Percentiles rank a stretch among this genome's conserved stretches.
phyloP scores from a whole-genome alignment of 768 basidiomycete species.

The Leucocoprinus birnbaumii region DNA sequence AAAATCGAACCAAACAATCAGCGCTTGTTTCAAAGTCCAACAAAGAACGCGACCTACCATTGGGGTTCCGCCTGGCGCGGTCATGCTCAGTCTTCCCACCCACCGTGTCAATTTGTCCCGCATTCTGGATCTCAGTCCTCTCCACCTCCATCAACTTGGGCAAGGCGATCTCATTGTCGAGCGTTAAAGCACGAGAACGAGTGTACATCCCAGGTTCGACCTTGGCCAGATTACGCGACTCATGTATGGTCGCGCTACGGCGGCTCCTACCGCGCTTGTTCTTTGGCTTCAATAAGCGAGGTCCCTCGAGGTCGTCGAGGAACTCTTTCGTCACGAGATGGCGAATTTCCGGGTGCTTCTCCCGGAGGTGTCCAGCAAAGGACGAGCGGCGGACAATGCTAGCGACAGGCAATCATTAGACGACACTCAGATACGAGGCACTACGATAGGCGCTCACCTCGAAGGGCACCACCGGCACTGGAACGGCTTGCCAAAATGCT shows the following conservation, averaged over 20 bases:
- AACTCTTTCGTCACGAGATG: slow-evolving; percentile 23
- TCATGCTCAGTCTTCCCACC: not conserved
- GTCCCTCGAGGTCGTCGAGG: slow-evolving; percentile 25
- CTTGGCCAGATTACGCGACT: not conserved
- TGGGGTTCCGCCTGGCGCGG: not conserved
- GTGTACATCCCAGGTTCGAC: not conserved
- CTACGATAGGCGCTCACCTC: slow-evolving; percentile 29
- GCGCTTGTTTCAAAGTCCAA: not conserved
- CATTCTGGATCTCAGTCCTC: not conserved
- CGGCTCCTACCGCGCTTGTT: slow-evolving; percentile 13
- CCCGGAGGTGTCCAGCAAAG: slow-evolving; percentile 49
- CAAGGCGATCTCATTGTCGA: not conserved
- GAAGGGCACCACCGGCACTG: slow-evolving; percentile 50
- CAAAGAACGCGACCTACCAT: not conserved
- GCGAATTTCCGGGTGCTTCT: slow-evolving; percentile 35
- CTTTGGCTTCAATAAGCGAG: slow-evolving; percentile 19
- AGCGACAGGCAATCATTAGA: slow-evolving; percentile 6
- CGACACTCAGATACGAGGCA: not conserved
- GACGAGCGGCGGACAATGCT: slow-evolving; percentile 67
- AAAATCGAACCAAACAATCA: not conserved
- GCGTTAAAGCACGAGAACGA: not conserved
- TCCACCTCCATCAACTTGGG: not conserved
- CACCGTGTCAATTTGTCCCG: not conserved
- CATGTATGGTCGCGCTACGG: not conserved
- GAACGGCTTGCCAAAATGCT: slow-evolving; percentile 43